Base-by-base conservation (phyloP, 2,329 filamentous ascomycete genomes). In the Claviceps monticola region DNA sequence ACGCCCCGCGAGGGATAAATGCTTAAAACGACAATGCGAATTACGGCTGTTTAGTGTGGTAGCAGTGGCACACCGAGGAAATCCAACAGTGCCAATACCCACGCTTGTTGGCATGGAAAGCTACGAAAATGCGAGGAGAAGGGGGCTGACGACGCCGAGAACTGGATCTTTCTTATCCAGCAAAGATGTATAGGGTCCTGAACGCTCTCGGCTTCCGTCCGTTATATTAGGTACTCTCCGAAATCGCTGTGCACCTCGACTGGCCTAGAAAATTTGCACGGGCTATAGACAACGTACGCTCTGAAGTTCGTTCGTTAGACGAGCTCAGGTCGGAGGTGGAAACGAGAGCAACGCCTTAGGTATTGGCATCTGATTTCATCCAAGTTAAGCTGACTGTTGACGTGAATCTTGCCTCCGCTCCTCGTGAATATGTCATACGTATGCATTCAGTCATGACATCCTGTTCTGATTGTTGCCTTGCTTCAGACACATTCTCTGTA, bases 371-470 rank as follows among this genome's bases (percentile, higher is more conserved):
- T 34, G 29, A 34, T 11, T 34, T 11, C 9, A 34, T 34, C 9
- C 29, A 34, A 11, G 4, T 34, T 34, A 4, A 3, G 17, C 39
- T 21, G 39, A 19, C n/a, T 3, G 38, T n/a, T 17, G 8, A 43
- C 51, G 29, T n/a, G 38, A n/a, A 37, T 46, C 2, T 19, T 48
- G 42, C 38, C 23, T 54, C 55, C 51, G 49, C 59, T 63, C 65
- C 62, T 63, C 65, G 65, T 64, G 70, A 71, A 71, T 71, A 71
- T 72, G 68, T 70, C 69, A 71, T 71, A 69, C 68, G 66, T 66
- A 11, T 34, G 29, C 29, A 34, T 11, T 9, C 29, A 34, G 29
- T 11, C 29, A 34, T 4, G 3, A 11, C 64, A 62, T 62, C 58
- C 59, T 54, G 61, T 60, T 5, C 38, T 41, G n/a, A 41, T 41